phyloP scores from a whole-genome alignment of 805 yeast genomes.

The Spathaspora girioi region DNA sequence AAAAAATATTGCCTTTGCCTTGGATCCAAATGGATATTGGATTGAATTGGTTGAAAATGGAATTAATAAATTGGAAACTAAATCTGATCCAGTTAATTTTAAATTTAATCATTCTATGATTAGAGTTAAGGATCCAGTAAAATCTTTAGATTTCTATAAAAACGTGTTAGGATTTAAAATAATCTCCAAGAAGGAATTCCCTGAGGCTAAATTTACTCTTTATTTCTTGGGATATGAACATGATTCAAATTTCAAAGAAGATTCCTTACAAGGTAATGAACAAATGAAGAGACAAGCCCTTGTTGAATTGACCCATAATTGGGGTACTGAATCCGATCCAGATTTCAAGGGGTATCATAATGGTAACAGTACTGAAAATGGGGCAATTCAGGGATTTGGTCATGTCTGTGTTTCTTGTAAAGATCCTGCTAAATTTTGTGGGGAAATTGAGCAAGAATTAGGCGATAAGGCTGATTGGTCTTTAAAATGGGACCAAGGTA shows the following conservation, averaged over 20 bases:
- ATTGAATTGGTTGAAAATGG: constrained; percentile 75
- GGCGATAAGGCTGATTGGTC: constrained; percentile 51
- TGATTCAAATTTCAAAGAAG: constrained; percentile 40
- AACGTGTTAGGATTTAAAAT: constrained; percentile 80
- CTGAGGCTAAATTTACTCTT: constrained; percentile 74
- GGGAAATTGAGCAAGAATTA: constrained; percentile 44
- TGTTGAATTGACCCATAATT: constrained; percentile 89
- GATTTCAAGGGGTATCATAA: constrained; percentile 72
- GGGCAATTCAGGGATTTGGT: constrained; percentile 77
- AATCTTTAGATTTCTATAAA: constrained; percentile 73
- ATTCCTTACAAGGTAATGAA: constrained; percentile 18
- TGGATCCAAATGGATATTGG: constrained; percentile 98
- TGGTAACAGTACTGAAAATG: constrained; percentile 58
- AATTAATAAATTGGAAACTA: constrained; percentile 35
- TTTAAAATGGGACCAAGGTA: constrained; percentile 53
- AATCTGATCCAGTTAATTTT: constrained; percentile 38
- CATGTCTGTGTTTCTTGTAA: constrained; percentile 74
- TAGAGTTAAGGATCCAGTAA: constrained; percentile 79
- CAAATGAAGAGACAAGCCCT: constrained; percentile 59
- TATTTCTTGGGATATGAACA: constrained; percentile 80
- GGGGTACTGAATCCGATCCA: constrained; percentile 86
- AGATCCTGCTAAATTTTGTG: constrained; percentile 56
- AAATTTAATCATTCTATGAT: constrained; percentile 89
- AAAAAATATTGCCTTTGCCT: constrained; percentile 86
- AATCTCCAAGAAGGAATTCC: constrained; percentile 51